Conservation (phyloP, 257 asterid genomes). For the Penstemon newberryi region DNA sequence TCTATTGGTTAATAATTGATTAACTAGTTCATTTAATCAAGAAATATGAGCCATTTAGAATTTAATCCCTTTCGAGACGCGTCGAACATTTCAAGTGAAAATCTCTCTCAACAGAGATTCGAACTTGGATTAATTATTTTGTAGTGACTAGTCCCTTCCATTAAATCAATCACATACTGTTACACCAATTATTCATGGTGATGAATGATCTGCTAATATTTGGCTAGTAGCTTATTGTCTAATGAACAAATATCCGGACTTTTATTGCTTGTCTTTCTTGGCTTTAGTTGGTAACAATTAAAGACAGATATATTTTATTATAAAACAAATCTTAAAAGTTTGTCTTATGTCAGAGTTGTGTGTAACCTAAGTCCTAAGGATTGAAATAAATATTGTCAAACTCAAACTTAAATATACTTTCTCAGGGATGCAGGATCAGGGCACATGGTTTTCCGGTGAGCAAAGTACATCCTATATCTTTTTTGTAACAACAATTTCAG, state of each 20-base stretch:
- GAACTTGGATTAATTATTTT: too few relatives aligned
- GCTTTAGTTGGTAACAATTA: slow-evolving; percentile 28
- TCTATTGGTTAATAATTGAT: background rate
- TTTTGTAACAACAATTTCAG: too few relatives aligned
- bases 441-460: too few relatives aligned
- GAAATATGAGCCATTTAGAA: too few relatives aligned
- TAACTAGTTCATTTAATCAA: background rate
- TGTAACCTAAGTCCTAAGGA: background rate
- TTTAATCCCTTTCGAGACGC: too few relatives aligned
- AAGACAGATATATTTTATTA: background rate
- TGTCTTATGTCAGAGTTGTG: background rate
- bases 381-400: background rate
- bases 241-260: background rate
- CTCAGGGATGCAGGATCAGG: too few relatives aligned
- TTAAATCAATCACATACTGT: too few relatives aligned
- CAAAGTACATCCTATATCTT: too few relatives aligned
- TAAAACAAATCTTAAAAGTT: slow-evolving; percentile 25
- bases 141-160: too few relatives aligned
- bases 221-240: slow-evolving; percentile 1
- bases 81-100: too few relatives aligned
- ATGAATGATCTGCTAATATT: background rate
- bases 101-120: too few relatives aligned
- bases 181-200: background rate
- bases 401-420: too few relatives aligned
- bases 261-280: slow-evolving; percentile 24